Evolutionary conservation across 1,284 basidiomycete species (phyloP), one percentile per base, ranked within the genome.

Genomic region (Ustilago bromivora): DNA sequence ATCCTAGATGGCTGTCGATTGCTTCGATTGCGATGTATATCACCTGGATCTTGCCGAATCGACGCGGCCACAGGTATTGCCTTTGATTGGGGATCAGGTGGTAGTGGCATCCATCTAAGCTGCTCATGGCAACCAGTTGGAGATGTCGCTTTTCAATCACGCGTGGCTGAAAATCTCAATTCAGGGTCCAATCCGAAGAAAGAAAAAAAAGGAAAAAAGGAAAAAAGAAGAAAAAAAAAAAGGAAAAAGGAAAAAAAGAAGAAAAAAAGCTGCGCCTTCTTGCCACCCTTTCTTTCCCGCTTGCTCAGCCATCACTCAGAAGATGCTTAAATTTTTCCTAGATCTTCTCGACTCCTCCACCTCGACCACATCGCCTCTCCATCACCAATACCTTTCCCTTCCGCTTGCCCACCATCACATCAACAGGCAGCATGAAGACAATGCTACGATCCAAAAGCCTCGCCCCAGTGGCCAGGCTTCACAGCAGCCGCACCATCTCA

Each of bases 391-490:
- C 55, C 36, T 35, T 31, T 40, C 13, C 28, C 49, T 49, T 19
- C 52, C 43, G 32, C 59, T n/a, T n/a, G 34, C 34, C 31, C 6
- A 53, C 5, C 13, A 36, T 35, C 55, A 28, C 23, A 9, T 10
- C 55, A 38, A 31, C 10, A 7, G 47, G 36, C 19, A 66, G 11
- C 7, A 66, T 74, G 71, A 74, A 69, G 43, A 46, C 71, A 1
- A 40, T 64, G 13, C 23, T 74, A 4, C 57, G 58, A 11, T 28
- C 54, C 32, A 61, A 40, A 4, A 19, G 31, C 7, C 49, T 59
- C 10, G 36, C 43, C 0, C 51, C 59, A 11, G 58, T 53, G 32
- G 35, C 61, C 46, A 53, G 58, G 46, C 28, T 15, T 19, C 60
- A 31, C 19, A 10, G 12, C 2, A 46, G 46, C 17, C 69, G 69